Evolutionary conservation across 108 stramenopile species (phyloP), one percentile per base, ranked within the genome.

Genomic region (Cyclotella cryptica): DNA sequence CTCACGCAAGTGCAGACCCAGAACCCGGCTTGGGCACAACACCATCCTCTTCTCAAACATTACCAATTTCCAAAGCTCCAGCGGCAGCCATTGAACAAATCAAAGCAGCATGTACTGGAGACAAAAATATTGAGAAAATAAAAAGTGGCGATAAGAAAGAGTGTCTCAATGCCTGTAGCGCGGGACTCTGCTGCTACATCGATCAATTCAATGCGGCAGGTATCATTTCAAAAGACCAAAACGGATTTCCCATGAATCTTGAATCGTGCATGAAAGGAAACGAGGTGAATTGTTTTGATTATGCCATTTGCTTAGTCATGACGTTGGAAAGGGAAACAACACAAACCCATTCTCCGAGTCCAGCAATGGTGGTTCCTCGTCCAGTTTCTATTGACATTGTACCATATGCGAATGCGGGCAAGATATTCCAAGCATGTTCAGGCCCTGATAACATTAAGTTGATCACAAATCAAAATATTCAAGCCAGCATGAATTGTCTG

Each of bases 291-390:
- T 55, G 55, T 24, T 9, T 6, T 55, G 55, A 26, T 21, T 55
- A 55, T 24, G 19, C 55, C 11, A 55, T 5, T 24, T 55, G 55
- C 55, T 55, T 55, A 22, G 55, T 55, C 13, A 55, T 55, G 55
- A 55, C 55, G 11, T 1, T 55, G 22, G 55, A 24, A 24, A 55
- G 24, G 8, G 22, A 55, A 55, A 5, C n/a, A 55, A 55, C 6
- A 55, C 1, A 12, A 55, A 55, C 55, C 1, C 11, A 12, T n/a
- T 55, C 55, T 24, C 55, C 55, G 24, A 55, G 55, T 26, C 55
- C 55, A 55, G 24, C 55, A 24, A 9, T 55, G 7, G 22, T 55
- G 24, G 8, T 55, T 12, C 55, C 55, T 12, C 55, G 21, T n/a
- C 55, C 55, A 7, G 6, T 49, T 17, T n/a, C 47, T n/a, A 49